Percentiles rank a stretch among this genome's conserved stretches.
Evolutionary conservation across 176 grass and related monocot genomes (phyloP).

Genomic region (Puya raimondii): DNA sequence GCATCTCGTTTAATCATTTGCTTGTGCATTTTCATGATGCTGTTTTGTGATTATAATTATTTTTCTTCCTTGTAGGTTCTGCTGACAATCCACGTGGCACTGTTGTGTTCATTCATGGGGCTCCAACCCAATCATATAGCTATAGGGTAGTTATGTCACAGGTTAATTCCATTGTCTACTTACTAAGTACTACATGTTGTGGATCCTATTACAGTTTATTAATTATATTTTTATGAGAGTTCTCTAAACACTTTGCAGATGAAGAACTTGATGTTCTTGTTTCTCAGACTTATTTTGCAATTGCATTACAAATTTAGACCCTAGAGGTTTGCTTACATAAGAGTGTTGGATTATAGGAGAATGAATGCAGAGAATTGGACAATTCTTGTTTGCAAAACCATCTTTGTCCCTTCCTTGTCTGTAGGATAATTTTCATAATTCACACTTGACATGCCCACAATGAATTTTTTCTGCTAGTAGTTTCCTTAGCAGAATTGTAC

Average conservation of each 20-base stretch:
- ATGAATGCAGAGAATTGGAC: too few species aligned
- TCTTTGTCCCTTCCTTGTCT: too few species aligned
- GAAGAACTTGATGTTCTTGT: too few species aligned
- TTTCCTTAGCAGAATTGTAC: too few species aligned
- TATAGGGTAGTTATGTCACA: constrained; percentile 81
- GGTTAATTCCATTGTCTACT: constrained; percentile 36
- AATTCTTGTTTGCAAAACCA: too few species aligned
- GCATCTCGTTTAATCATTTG: background rate
- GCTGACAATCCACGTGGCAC: constrained; percentile 47
- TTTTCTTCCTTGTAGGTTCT: constrained; percentile 35
- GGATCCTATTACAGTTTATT: background rate
- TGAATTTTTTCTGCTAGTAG: too few species aligned
- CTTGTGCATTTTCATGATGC: background rate
- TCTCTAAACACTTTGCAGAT: background rate
- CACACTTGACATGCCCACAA: too few species aligned
- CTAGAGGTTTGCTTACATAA: too few species aligned
- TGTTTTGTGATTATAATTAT: background rate
- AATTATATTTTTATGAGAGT: background rate
- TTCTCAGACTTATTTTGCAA: too few species aligned
- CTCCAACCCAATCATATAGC: constrained; percentile 91
- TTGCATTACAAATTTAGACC: too few species aligned
- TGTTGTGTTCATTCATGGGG: constrained; percentile 82
- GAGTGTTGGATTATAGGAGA: too few species aligned
- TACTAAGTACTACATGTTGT: background rate
- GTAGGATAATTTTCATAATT: too few species aligned